Base-by-base conservation (phyloP, 1,139 yeast species). In the Yamadazyma diospyri region DNA sequence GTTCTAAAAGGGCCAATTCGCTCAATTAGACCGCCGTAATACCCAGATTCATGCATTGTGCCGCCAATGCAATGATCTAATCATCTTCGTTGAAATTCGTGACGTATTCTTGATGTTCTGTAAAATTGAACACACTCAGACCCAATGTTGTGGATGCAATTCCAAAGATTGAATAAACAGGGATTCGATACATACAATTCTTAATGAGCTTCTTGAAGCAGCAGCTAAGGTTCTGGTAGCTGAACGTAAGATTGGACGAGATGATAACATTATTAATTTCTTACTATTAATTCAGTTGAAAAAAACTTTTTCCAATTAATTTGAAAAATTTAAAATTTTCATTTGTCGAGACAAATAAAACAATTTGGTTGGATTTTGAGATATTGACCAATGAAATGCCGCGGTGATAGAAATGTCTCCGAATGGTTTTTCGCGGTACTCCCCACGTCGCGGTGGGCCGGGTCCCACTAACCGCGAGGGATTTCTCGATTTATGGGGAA, bases 181-280 rank as follows among this genome's bases (percentile, higher is more conserved):
- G n/a, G n/a, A n/a, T n/a, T n/a, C 17, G 25, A 59, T 64, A 77
- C 84, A 69, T 75, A 78, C 83, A 61, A 78, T 72, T 69, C 82
- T 78, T 72, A 67, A 60, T 48, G 69, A 57, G 47, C 67, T 55
- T 66, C 73, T 68, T 47, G 79, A 77, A 59, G 75, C 81, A 62
- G 79, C 76, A 61, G 78, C 72, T 61, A 79, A 79, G 58, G 85
- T 73, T 72, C 86, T 81, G 61, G 82, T 77, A 64, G 86, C 86
- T 62, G 83, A 75, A 73, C 88, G 84, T 67, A 81, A 72, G 70
- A 78, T 78, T 66, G 85, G 76, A 77, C 89, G 86, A 61, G 79
- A 76, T 62, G 88, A 78, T 76, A 81, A 81, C 89, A 81, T 81
- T 48, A 44, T 52, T 40, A 17, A 32, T n/a, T 18, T 9, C 17